phyloP scores from a whole-genome alignment of 371 early-diverging fungal species.

The Mortierella sp. region DNA sequence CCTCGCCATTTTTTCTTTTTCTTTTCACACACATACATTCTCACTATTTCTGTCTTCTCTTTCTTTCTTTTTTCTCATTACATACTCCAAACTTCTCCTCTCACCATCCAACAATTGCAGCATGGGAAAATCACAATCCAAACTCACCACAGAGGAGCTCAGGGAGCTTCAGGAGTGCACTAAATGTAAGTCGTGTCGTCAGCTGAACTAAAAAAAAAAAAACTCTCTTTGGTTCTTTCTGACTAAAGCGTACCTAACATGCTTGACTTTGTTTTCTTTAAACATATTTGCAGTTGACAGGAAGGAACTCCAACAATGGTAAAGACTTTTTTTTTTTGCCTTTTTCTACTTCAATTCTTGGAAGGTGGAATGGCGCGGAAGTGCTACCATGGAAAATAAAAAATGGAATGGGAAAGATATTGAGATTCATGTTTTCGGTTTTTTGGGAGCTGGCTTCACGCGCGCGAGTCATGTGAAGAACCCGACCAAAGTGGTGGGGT shows the following conservation, averaged over 20 bases:
- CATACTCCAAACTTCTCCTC: neutral
- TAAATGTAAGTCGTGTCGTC: constrained; percentile 60
- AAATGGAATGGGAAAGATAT: no score
- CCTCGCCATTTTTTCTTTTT: neutral
- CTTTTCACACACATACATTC: neutral
- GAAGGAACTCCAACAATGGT: constrained; percentile 96
- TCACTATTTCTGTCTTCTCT: neutral
- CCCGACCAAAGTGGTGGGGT: no score
- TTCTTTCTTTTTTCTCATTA: neutral
- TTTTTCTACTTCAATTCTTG: neutral
- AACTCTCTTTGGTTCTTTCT: neutral
- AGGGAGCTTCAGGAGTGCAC: constrained; percentile 85
- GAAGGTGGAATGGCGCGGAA: no score
- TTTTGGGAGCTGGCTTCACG: no score
- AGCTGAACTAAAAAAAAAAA: neutral
- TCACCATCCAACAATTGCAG: constrained; percentile 11
- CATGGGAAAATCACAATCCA: constrained; percentile 91
- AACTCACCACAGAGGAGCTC: constrained; percentile 85
- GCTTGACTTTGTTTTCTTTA: neutral
- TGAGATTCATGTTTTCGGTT: no score
- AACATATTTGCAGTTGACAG: constrained; percentile 77
- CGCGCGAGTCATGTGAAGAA: no score
- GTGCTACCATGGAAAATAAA: no score
- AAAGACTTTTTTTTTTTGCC: constrained; percentile 30
- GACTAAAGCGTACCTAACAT: neutral